phyloP scores from a whole-genome alignment of 495 filamentous ascomycete species.

The Entonaema liquescens region DNA sequence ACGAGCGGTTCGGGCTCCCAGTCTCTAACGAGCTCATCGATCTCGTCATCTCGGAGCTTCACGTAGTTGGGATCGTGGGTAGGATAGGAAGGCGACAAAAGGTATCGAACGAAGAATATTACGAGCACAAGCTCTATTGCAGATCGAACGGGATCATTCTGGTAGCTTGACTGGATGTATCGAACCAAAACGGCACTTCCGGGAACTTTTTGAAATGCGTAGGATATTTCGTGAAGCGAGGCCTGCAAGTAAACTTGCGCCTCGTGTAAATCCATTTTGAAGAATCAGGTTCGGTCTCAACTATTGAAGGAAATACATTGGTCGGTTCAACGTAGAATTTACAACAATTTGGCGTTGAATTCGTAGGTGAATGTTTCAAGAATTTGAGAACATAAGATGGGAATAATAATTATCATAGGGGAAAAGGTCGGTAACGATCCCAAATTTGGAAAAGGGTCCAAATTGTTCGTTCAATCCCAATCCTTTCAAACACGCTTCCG shows the following conservation, averaged over 20 bases:
- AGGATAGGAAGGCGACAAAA: constrained; percentile 89
- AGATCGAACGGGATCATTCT: constrained; percentile 93
- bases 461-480: neutral
- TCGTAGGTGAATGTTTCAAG: constrained; percentile 2
- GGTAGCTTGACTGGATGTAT: constrained; percentile 96
- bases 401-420: constrained; percentile 22
- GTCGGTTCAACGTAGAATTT: constrained; percentile 3
- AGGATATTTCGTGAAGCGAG: constrained; percentile 70
- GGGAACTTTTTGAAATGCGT: constrained; percentile 85
- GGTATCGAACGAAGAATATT: constrained; percentile 92
- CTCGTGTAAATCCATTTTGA: constrained; percentile 82
- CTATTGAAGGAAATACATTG: constrained; percentile 20
- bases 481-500: neutral
- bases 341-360: constrained; percentile 19
- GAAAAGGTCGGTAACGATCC: constrained; percentile 17
- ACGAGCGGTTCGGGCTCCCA: constrained; percentile 97
- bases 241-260: constrained; percentile 73
- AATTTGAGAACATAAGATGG: constrained; percentile 15
- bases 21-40: constrained; percentile 96
- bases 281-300: neutral
- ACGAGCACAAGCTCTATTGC: constrained; percentile 95
- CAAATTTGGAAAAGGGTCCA: constrained; percentile 26
- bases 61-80: constrained; percentile 88
- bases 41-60: constrained; percentile 89
- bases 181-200: constrained; percentile 93